Conservation (phyloP, 1,284 basidiomycete genomes). For the Pseudozyma pruni region DNA sequence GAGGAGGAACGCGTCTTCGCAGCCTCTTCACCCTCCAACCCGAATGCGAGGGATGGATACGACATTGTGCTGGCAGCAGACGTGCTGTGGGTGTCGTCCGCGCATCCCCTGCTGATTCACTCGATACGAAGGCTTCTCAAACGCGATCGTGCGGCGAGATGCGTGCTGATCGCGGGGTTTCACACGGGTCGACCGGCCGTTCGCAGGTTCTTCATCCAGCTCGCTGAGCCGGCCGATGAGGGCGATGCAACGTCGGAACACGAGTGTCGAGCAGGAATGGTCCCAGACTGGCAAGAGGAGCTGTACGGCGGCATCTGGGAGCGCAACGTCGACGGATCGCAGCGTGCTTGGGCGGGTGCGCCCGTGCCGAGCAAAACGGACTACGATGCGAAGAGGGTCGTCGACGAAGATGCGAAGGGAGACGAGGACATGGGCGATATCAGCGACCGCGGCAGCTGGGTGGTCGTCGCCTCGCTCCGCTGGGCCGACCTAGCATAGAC, state of each 20-base stretch:
- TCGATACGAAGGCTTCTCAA: slow-evolving; percentile 54
- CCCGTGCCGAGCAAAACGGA: slow-evolving; percentile 17
- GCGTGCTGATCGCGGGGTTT: slow-evolving; percentile 59
- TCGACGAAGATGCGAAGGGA: neutral
- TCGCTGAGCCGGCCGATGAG: slow-evolving; percentile 11
- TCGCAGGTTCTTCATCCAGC: slow-evolving; percentile 48
- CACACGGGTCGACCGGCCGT: slow-evolving; percentile 63
- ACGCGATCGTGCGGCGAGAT: slow-evolving; percentile 27
- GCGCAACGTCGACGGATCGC: slow-evolving; percentile 40
- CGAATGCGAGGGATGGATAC: slow-evolving; percentile 14
- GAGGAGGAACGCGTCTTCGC: slow-evolving; percentile 15
- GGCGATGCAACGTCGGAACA: slow-evolving; percentile 8
- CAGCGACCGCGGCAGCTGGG: slow-evolving; percentile 58
- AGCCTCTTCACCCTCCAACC: neutral
- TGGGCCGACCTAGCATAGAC: slow-evolving; percentile 37
- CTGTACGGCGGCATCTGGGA: slow-evolving; percentile 52
- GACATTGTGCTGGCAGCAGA: slow-evolving; percentile 60
- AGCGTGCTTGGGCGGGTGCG: slow-evolving; percentile 28
- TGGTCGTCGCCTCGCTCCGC: slow-evolving; percentile 51
- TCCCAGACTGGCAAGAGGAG: slow-evolving; percentile 46
- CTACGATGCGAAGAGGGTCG: slow-evolving; percentile 1
- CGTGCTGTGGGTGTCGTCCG: slow-evolving; percentile 64
- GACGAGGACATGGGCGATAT: slow-evolving; percentile 64
- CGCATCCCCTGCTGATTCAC: slow-evolving; percentile 52
- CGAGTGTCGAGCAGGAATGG: slow-evolving; percentile 21